phyloP scores from a whole-genome alignment of 1,284 basidiomycete genomes.

The Macrocystidia cucumis region DNA sequence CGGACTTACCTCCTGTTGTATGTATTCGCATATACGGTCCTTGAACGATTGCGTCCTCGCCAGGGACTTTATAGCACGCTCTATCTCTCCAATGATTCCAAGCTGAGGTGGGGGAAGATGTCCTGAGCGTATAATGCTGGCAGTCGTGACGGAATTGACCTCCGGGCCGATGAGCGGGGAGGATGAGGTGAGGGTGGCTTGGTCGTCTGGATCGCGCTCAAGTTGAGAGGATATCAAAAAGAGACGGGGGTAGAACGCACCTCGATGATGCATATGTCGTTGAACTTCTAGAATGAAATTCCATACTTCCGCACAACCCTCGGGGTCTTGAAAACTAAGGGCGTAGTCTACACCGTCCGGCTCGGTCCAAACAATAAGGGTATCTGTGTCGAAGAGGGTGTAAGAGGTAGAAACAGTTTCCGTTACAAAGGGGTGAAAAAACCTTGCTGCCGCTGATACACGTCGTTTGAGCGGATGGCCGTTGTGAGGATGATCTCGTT shows the following conservation, averaged over 20 bases:
- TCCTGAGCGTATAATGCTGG: slow-evolving; percentile 59
- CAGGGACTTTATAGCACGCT: slow-evolving; percentile 65
- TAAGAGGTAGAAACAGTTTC: neutral
- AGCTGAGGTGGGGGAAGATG: slow-evolving; percentile 65
- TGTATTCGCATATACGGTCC: slow-evolving; percentile 79
- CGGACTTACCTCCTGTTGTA: slow-evolving; percentile 60
- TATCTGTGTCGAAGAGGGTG: slow-evolving; percentile 74
- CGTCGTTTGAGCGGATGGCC: slow-evolving; percentile 74
- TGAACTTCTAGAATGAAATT: slow-evolving; percentile 96
- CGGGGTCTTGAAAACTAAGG: slow-evolving; percentile 93
- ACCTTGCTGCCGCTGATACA: slow-evolving; percentile 93
- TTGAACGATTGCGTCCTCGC: slow-evolving; percentile 60
- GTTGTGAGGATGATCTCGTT: slow-evolving; percentile 67
- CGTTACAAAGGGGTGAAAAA: slow-evolving; percentile 15
- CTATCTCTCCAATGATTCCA: slow-evolving; percentile 70
- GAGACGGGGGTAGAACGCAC: slow-evolving; percentile 26
- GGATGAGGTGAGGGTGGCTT: slow-evolving; percentile 35
- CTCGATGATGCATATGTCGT: slow-evolving; percentile 63
- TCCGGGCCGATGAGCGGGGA: slow-evolving; percentile 54
- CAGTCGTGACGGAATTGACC: slow-evolving; percentile 44
- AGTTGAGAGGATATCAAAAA: slow-evolving; percentile 9
- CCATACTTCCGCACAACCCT: slow-evolving; percentile 97
- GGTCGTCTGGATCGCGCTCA: slow-evolving; percentile 45
- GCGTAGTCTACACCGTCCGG: slow-evolving; percentile 93
- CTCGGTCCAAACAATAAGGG: slow-evolving; percentile 98